Conservation (phyloP, 78 protist species). For the Cavenderia fasciculata region DNA sequence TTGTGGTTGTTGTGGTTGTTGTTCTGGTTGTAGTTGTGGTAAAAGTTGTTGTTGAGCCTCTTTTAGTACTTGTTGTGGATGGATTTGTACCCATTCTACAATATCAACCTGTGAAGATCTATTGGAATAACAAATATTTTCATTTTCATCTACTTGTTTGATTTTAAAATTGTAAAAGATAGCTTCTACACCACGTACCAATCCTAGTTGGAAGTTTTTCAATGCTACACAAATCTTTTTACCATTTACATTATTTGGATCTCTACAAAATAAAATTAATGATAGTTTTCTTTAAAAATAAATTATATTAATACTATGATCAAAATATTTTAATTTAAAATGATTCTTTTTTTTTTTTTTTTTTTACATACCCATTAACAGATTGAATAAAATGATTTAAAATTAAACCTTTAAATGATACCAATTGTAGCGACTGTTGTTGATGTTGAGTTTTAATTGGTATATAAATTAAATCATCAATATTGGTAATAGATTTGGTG, state of each 20-base stretch:
- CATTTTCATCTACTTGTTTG: background rate
- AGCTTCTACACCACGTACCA: background rate
- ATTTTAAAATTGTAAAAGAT: background rate
- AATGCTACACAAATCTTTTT: background rate
- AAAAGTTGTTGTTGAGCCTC: background rate
- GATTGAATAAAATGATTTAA: background rate
- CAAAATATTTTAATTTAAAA: background rate
- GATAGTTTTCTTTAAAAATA: conserved; percentile 1
- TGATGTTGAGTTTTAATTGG: background rate
- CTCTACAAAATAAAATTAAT: conserved; percentile 2
- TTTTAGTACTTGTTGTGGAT: background rate
- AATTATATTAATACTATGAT: background rate
- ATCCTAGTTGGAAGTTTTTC: background rate
- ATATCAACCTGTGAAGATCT: conserved; percentile 26
- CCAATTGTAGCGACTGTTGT: background rate
- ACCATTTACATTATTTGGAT: background rate
- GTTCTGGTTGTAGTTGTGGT: background rate
- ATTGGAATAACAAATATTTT: conserved; percentile 9
- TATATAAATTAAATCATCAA: background rate
- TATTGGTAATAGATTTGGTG: background rate
- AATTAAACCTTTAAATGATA: background rate
- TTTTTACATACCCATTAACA: conserved; percentile 5
- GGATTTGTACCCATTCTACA: no score
- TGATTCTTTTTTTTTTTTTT: background rate
- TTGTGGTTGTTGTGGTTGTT: background rate